A percentile compares a stretch with the other conserved stretches of the same genome.
These are phyloP conservation scores for Aphanomyces euteiches DNA, from an alignment of 352 stramenopile species.

Conservation along the genomic window DNA sequence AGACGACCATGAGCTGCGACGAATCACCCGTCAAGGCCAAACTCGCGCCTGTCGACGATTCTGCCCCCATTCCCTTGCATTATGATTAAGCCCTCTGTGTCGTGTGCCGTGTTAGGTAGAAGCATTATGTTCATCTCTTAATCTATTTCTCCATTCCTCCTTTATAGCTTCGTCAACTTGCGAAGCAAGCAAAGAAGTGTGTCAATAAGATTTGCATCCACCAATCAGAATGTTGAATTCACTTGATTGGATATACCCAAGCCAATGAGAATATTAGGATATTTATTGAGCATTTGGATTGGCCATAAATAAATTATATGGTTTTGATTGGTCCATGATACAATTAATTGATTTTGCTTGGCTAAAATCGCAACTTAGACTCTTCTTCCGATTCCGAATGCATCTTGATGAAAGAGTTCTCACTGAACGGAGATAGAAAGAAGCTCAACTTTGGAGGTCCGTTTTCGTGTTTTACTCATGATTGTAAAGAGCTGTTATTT, in stretches of 20 bases:
- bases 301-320: background rate
- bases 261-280: background rate
- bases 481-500: too few relatives aligned
- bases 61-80: conserved; percentile 21
- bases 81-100: conserved; percentile 1
- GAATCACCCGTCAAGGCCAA: conserved; percentile 25
- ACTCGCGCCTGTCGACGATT: conserved; percentile 14
- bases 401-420: too few relatives aligned
- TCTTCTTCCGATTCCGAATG: too few relatives aligned
- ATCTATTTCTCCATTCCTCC: background rate
- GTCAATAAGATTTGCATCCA: background rate
- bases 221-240: conserved; percentile 1
- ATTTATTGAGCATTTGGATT: background rate
- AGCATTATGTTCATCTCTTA: conserved; percentile 17
- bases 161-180: background rate
- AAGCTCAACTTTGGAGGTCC: too few relatives aligned
- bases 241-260: background rate
- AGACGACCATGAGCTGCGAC: conserved; percentile 26
- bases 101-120: background rate
- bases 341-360: too few relatives aligned
- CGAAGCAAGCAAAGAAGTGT: background rate
- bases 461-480: too few relatives aligned
- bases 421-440: too few relatives aligned
- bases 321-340: background rate
- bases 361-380: too few relatives aligned